A percentile compares a stretch with the other conserved stretches of the same genome.
Conservation (phyloP, 2,329 filamentous ascomycete genomes). For the Fusarium euwallaceae region DNA sequence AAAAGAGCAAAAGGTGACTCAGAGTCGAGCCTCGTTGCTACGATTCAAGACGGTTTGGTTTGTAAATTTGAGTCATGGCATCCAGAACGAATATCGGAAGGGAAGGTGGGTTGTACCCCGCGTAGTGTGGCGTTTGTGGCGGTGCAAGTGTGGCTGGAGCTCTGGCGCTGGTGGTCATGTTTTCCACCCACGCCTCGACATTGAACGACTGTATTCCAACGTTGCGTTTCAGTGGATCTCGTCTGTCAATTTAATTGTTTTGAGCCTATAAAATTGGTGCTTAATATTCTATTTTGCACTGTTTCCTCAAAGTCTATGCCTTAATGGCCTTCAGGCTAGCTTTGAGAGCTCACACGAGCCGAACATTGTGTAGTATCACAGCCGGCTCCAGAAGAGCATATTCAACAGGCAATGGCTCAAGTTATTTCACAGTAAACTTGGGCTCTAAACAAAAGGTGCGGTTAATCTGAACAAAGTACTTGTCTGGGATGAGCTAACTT, state of each 20-base stretch:
- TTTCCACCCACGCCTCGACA: slow-evolving; percentile 8
- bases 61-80: slow-evolving; percentile 45
- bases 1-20: slow-evolving; percentile 37
- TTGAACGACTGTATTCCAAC: not conserved
- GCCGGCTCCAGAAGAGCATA: slow-evolving; percentile 37
- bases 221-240: not conserved
- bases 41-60: slow-evolving; percentile 17
- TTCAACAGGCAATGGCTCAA: slow-evolving; percentile 29
- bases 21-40: slow-evolving; percentile 34
- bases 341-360: slow-evolving; percentile 37
- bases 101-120: slow-evolving; percentile 24
- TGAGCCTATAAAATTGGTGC: not conserved
- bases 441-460: slow-evolving; percentile 26
- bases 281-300: not conserved
- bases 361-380: slow-evolving; percentile 26
- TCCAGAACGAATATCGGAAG: slow-evolving; percentile 33
- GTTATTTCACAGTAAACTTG: slow-evolving; percentile 42
- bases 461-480: not conserved
- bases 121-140: slow-evolving; percentile 31
- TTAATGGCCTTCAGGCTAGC: slow-evolving; percentile 42
- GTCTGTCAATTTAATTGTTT: not conserved
- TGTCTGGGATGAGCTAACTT: slow-evolving; percentile 11
- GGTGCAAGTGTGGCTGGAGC: slow-evolving; percentile 24
- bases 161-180: slow-evolving; percentile 1
- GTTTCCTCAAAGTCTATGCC: not conserved